Evolutionary conservation across 441 rosid species (phyloP).

Genomic region (Hura crepitans): DNA sequence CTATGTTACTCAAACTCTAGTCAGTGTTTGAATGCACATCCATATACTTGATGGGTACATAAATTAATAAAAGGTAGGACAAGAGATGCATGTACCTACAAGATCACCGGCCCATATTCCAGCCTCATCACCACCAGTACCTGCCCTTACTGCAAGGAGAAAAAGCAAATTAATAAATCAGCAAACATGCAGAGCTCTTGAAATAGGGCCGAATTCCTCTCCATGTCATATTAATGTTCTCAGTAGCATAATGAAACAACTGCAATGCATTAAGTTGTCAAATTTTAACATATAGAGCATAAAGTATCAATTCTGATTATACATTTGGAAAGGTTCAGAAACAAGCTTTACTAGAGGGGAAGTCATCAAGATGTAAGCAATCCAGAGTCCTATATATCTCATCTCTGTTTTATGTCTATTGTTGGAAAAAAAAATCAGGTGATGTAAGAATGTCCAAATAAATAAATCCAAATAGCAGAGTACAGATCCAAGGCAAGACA

Average conservation of each 20-base stretch:
- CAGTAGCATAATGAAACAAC: neutral
- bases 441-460: neutral
- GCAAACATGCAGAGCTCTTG: too few species aligned
- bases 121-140: constrained; percentile 99
- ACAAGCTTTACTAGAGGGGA: neutral
- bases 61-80: constrained; percentile 17
- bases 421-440: neutral
- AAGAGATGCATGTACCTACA: constrained; percentile 89
- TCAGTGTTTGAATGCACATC: neutral
- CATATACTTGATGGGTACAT: neutral
- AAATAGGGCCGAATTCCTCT: neutral
- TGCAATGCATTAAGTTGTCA: neutral
- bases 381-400: neutral
- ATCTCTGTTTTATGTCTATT: neutral
- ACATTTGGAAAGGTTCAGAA: neutral
- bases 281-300: neutral
- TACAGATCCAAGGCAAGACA: neutral
- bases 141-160: constrained; percentile 74
- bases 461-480: neutral
- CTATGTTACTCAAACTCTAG: neutral
- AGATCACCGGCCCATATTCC: constrained; percentile 99
- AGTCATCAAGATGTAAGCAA: neutral
- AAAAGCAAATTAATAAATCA: constrained; percentile 20
- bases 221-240: neutral
- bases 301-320: neutral